Percentiles rank a stretch among this genome's conserved stretches.
phyloP scores from a whole-genome alignment of 768 basidiomycete species.

The Trametes sanguinea region DNA sequence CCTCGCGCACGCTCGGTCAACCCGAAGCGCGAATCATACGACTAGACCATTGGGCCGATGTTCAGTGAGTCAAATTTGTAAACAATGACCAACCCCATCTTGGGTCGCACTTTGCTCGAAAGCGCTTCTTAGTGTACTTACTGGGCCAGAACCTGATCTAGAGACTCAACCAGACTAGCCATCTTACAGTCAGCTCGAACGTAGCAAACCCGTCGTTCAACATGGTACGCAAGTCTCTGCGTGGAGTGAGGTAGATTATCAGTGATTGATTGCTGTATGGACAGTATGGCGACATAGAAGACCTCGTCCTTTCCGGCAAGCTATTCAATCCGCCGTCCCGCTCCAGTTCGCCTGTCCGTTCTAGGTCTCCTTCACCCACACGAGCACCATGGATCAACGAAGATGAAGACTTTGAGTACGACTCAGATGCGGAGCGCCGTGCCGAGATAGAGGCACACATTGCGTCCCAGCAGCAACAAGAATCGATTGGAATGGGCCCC shows the following conservation, averaged over 20 bases:
- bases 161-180: no score
- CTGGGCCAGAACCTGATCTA: no score
- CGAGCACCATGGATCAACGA: slow-evolving; percentile 60
- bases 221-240: slow-evolving; percentile 4
- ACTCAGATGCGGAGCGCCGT: slow-evolving; percentile 45
- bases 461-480: slow-evolving; percentile 36
- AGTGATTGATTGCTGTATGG: neutral
- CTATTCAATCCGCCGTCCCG: slow-evolving; percentile 59
- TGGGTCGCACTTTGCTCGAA: neutral
- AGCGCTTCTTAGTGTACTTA: neutral
- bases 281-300: slow-evolving; percentile 55
- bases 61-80: neutral
- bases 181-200: neutral
- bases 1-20: slow-evolving; percentile 6
- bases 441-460: slow-evolving; percentile 26
- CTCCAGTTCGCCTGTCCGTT: slow-evolving; percentile 64
- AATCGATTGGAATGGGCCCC: slow-evolving; percentile 82
- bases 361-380: slow-evolving; percentile 53
- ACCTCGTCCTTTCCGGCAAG: slow-evolving; percentile 75
- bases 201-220: neutral
- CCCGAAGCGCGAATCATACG: slow-evolving; percentile 19
- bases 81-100: neutral
- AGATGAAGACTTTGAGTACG: slow-evolving; percentile 45
- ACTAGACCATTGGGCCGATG: slow-evolving; percentile 17
- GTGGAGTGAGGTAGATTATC: neutral